phyloP scores from a whole-genome alignment of 352 stramenopile genomes.

The Blastocystis sp. region DNA sequence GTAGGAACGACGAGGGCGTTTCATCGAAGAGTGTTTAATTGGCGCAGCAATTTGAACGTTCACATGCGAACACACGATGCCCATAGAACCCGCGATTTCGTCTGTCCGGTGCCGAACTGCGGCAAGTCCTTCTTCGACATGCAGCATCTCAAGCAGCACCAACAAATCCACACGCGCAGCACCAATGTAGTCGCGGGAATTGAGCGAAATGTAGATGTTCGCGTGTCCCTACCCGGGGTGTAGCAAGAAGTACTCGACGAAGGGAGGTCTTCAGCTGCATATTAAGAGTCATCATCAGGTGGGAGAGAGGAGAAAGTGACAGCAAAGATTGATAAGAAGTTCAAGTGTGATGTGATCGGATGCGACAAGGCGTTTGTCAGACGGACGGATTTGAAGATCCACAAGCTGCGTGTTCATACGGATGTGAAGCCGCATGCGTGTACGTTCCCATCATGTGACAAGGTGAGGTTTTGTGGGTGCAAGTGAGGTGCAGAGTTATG shows the following conservation, averaged over 20 bases:
- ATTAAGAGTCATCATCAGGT: slow-evolving; percentile 49
- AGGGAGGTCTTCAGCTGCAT: slow-evolving; percentile 45
- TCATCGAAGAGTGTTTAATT: slow-evolving; percentile 34
- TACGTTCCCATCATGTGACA: slow-evolving; percentile 33
- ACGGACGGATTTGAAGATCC: slow-evolving; percentile 47
- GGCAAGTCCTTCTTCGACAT: slow-evolving; percentile 41
- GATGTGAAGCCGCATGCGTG: slow-evolving; percentile 41
- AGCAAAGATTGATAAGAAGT: slow-evolving; percentile 48
- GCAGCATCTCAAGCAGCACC: slow-evolving; percentile 51
- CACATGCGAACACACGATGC: slow-evolving; percentile 44
- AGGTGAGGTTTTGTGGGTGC: background rate
- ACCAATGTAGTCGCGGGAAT: background rate
- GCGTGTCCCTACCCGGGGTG: slow-evolving; percentile 12
- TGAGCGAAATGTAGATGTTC: background rate
- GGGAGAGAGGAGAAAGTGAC: no score
- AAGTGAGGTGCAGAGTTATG: slow-evolving; percentile 11
- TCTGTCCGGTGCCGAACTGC: slow-evolving; percentile 37
- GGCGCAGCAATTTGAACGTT: slow-evolving; percentile 56
- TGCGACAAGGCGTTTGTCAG: slow-evolving; percentile 50
- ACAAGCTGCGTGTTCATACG: slow-evolving; percentile 51
- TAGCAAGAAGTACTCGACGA: slow-evolving; percentile 53
- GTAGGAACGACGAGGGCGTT: background rate
- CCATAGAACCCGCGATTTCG: background rate
- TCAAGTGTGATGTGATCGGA: slow-evolving; percentile 44
- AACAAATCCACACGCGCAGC: slow-evolving; percentile 44